Evolutionary conservation across 805 yeast genomes (phyloP), one percentile per base, ranked within the genome.

Genomic region (Danielia oregonensis): DNA sequence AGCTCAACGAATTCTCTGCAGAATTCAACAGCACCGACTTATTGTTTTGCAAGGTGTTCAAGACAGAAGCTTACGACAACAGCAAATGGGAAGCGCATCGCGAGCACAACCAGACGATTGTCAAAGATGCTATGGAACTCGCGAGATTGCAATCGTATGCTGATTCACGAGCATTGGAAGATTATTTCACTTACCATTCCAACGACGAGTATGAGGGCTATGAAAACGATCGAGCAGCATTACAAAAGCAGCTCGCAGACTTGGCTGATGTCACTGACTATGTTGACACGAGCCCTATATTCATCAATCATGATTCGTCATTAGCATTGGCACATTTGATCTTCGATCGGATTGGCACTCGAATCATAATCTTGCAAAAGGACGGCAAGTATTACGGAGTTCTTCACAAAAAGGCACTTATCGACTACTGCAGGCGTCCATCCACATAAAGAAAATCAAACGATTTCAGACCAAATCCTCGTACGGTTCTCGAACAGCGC

Each of bases 381-480:
- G 61, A 68, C 19, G 80, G 79, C 9, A 52, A 57, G 34, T 75
- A 65, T 47, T 63, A 63, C 36, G 80, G 80, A 1, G 61, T 75
- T 4, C 52, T 76, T 38, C 79, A 77, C 46, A 73, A 72, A 51
- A 76, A 76, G 51, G 62, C 64, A 27, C 66, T 73, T 42, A 70
- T 76, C 35, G 78, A 73, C 36, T 71, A 49, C 42, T 51, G 60
- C 35, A 43, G 64, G 33, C 40, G 57, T n/a, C n/a, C n/a, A n/a
- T n/a, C n/a, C n/a, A n/a, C n/a, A n/a, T n/a, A n/a, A n/a, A n/a
- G n/a, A n/a, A n/a, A n/a, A n/a, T n/a, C n/a, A n/a, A n/a, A n/a
- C n/a, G n/a, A n/a, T n/a, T n/a, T n/a, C n/a, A n/a, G n/a, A n/a
- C n/a, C n/a, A n/a, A n/a, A n/a, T n/a, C n/a, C n/a, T n/a, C n/a